A percentile compares a stretch with the other conserved stretches of the same genome.
Conservation (phyloP, 78 protist genomes). For the Monocercomonoides exilis region DNA sequence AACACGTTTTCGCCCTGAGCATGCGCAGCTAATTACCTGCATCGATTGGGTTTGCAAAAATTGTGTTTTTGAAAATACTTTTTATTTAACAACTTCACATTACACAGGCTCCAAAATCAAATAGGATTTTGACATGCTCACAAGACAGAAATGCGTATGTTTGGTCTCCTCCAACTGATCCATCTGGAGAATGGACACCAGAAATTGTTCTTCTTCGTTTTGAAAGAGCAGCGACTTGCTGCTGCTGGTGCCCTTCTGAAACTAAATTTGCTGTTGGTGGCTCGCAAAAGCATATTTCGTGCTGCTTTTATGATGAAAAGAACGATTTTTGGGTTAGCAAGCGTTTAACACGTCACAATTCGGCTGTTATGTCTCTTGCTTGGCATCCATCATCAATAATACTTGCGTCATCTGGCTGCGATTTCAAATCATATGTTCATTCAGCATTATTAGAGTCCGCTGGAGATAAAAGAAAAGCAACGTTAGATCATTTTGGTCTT, state of each 20-base stretch:
- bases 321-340: background rate
- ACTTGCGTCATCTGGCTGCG: background rate
- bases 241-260: background rate
- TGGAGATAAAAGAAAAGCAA: background rate
- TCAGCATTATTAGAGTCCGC: background rate
- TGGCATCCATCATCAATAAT: background rate
- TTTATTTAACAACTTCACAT: background rate
- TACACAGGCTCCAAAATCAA: background rate
- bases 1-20: background rate
- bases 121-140: background rate
- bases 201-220: slow-evolving; percentile 13
- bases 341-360: background rate
- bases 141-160: slow-evolving; percentile 10
- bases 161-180: background rate
- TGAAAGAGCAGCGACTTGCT: background rate
- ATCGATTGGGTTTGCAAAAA: slow-evolving; percentile 18
- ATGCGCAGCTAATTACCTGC: background rate
- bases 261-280: slow-evolving; percentile 14
- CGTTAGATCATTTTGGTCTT: background rate
- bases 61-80: no score
- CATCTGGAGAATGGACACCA: background rate
- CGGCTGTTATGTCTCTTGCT: background rate
- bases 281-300: background rate
- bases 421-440: background rate
- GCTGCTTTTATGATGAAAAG: background rate